Base-by-base conservation (phyloP, 2,329 filamentous ascomycete genomes). In the Cladosporium sp. region DNA sequence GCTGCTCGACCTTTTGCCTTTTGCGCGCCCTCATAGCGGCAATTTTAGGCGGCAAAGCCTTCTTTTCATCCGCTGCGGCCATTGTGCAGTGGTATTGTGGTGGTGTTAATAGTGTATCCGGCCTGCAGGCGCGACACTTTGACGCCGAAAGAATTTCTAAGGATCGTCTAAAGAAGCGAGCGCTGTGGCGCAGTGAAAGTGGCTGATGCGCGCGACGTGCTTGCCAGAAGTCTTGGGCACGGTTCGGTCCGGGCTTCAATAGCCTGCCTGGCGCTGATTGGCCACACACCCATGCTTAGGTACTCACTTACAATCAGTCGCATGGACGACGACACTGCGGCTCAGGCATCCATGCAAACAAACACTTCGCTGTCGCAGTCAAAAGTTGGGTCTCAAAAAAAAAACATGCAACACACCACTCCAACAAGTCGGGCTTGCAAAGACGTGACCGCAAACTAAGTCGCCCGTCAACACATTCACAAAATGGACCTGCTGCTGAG, bases 401-500 rank as follows among this genome's bases (percentile, higher is more conserved):
- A n/a, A n/a, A n/a, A 8, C 28, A 55, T 55, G 52, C 29, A 21
- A 33, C 8, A 33, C 10, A 55, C 26, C 28, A 21, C 40, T 11
- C 40, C 29, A 21, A 16, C 26, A 33, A 21, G 14, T 29, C 28
- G 10, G 18, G 26, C 28, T 23, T 46, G n/a, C 40, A 12, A 46
- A 12, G n/a, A 46, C 40, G 40, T n/a, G 40, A 46, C 6, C n/a
- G 21, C 7, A 46, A 11, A 46, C 40, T 55, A 31, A 55, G 18
- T 3, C 5, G 10, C 59, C 2, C 23, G 3, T 31, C 60, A 21
- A 53, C 49, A 55, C 18, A 14, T 35, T 12, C 11, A 33, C 76
- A 83, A 72, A 66, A 96, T 96, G 92, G 92, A 96, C 76, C 83
- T 83, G 57, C 82, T 90, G 61, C 79, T 91, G 53, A 79, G 82